Evolutionary conservation across 139 green algal genomes (phyloP).

Genomic region (Tetraselmis chui): DNA sequence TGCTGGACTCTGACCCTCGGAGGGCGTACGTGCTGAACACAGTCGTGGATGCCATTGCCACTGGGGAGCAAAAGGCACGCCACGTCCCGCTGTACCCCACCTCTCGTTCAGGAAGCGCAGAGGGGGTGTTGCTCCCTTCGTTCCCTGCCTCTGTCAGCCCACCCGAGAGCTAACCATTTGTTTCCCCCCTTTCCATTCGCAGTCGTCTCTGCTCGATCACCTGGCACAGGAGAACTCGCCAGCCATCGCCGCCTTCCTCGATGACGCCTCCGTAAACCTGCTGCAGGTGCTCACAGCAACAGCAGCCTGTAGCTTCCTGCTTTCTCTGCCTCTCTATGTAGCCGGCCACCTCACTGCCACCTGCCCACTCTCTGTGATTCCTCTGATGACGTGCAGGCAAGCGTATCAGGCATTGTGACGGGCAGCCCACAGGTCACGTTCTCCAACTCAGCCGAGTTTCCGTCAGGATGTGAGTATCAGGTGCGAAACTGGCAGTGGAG

Average conservation of each 20-base stretch:
- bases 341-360: neutral
- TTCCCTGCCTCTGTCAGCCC: neutral
- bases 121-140: neutral
- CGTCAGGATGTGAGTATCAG: conserved; percentile 42
- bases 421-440: conserved; percentile 43
- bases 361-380: neutral
- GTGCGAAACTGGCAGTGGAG: conserved; percentile 19
- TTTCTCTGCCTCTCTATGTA: too few relatives aligned
- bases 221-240: conserved; percentile 36
- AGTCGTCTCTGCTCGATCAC: conserved; percentile 10
- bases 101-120: conserved; percentile 2
- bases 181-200: too few relatives aligned
- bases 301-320: neutral
- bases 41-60: conserved; percentile 28
- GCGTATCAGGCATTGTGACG: conserved; percentile 34
- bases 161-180: too few relatives aligned
- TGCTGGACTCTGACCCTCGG: conserved; percentile 14
- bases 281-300: conserved; percentile 17
- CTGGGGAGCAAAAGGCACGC: conserved; percentile 25
- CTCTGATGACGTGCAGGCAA: conserved; percentile 28
- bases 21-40: conserved; percentile 37
- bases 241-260: conserved; percentile 44
- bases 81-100: neutral
- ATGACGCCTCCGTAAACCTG: conserved; percentile 32
- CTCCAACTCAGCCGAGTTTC: conserved; percentile 32